A percentile compares a stretch with the other conserved stretches of the same genome.
Evolutionary conservation across 2,329 filamentous ascomycete genomes (phyloP).

Genomic region (Myriosclerotinia duriaeana): DNA sequence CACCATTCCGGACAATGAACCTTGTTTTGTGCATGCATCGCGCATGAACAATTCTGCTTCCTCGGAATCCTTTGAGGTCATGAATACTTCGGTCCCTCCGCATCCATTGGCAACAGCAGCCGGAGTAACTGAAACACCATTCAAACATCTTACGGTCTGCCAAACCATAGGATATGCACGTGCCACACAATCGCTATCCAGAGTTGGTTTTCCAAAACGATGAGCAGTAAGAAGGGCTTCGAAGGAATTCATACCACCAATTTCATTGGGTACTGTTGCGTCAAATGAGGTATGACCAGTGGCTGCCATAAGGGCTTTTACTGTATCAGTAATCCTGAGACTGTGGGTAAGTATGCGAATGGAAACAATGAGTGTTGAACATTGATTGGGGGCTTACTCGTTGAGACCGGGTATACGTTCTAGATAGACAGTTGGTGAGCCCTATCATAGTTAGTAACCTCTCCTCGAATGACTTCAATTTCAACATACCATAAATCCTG

Average conservation of each 20-base stretch:
- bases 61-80: constrained; percentile 29
- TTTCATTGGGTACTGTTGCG: constrained; percentile 62
- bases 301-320: constrained; percentile 34
- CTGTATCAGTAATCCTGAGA: constrained; percentile 36
- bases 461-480: background rate
- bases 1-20: constrained; percentile 37
- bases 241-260: constrained; percentile 62
- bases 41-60: constrained; percentile 38
- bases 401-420: constrained; percentile 38
- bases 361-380: background rate
- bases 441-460: constrained; percentile 27
- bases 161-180: constrained; percentile 39
- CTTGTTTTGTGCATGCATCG: constrained; percentile 34
- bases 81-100: constrained; percentile 33
- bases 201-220: constrained; percentile 33
- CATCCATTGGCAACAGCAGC: constrained; percentile 35
- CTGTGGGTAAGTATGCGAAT: background rate
- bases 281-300: constrained; percentile 39
- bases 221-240: constrained; percentile 37
- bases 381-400: constrained; percentile 30
- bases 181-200: constrained; percentile 39
- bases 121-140: constrained; percentile 35
- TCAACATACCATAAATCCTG: constrained; percentile 37
- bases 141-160: constrained; percentile 39
- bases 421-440: constrained; percentile 38